Percentiles rank a stretch among this genome's conserved stretches.
Evolutionary conservation across 768 basidiomycete genomes (phyloP).

Genomic region (Leccinum broughii): DNA sequence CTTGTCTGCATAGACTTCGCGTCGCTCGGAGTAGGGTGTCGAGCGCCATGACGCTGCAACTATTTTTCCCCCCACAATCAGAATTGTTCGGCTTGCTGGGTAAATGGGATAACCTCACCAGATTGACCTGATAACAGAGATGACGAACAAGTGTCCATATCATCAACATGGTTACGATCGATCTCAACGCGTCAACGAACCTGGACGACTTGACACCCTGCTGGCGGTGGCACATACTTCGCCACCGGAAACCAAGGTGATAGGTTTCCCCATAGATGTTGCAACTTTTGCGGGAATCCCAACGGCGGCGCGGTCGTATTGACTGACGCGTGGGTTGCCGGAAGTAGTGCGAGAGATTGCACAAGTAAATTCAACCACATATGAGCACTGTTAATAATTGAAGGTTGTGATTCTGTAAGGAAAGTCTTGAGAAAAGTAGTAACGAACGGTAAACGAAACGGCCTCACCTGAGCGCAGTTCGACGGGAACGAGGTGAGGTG

Average conservation of each 20-base stretch:
- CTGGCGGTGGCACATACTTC: background rate
- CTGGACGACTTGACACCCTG: background rate
- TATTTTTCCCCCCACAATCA: background rate
- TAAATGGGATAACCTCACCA: background rate
- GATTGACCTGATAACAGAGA: background rate
- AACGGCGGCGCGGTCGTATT: background rate
- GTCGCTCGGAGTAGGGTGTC: background rate
- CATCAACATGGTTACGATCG: background rate
- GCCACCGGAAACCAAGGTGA: background rate
- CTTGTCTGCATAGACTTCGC: slow-evolving; percentile 44
- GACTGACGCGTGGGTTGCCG: background rate
- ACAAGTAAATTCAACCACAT: background rate
- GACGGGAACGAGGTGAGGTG: background rate
- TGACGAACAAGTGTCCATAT: background rate
- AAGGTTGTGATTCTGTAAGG: background rate
- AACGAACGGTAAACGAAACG: no score
- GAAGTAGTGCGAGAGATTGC: background rate
- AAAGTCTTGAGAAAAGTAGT: no score
- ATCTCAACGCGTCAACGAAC: background rate
- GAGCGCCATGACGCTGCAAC: background rate
- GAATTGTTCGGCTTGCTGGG: background rate
- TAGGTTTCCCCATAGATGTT: background rate
- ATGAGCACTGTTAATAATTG: no score
- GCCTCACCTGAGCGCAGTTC: background rate
- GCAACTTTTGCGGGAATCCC: background rate